phyloP scores from a whole-genome alignment of 305 asterid genomes.

The Fraxinus angustifolia region DNA sequence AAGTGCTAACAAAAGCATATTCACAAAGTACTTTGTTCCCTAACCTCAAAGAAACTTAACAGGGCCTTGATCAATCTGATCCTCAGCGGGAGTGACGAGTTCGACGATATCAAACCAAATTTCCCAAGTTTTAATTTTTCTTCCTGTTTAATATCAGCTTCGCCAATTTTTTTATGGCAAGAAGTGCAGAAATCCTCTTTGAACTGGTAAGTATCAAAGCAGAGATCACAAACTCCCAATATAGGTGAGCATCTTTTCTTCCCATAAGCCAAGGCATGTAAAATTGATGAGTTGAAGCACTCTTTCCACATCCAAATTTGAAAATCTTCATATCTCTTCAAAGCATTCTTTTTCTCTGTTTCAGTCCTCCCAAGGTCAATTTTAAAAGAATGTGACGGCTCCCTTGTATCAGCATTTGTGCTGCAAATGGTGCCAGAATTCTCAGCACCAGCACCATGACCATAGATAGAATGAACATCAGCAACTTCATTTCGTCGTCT shows the following conservation, averaged over 20 bases:
- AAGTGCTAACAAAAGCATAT: neutral
- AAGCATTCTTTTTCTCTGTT: slow-evolving; percentile 45
- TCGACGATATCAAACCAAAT: slow-evolving; percentile 20
- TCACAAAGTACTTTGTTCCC: slow-evolving; percentile 6
- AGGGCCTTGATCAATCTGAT: slow-evolving; percentile 72
- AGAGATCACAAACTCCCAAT: slow-evolving; percentile 60
- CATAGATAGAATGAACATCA: slow-evolving; percentile 35
- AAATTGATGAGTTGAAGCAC: slow-evolving; percentile 51
- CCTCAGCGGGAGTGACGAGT: slow-evolving; percentile 49
- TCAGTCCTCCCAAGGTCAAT: slow-evolving; percentile 65
- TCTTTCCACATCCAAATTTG: slow-evolving; percentile 87
- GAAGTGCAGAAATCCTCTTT: slow-evolving; percentile 45
- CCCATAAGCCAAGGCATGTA: slow-evolving; percentile 55
- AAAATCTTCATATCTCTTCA: slow-evolving; percentile 64
- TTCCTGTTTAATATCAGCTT: slow-evolving; percentile 25
- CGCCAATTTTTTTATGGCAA: slow-evolving; percentile 32
- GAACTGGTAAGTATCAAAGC: slow-evolving; percentile 48
- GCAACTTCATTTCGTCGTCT: slow-evolving; percentile 35
- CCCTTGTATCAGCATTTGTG: slow-evolving; percentile 44
- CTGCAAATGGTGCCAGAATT: slow-evolving; percentile 56
- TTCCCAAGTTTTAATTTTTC: slow-evolving; percentile 31
- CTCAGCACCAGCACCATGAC: slow-evolving; percentile 35
- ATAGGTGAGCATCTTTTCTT: slow-evolving; percentile 57
- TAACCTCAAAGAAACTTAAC: slow-evolving; percentile 69
- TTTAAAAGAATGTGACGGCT: slow-evolving; percentile 66